Base-by-base conservation (phyloP, 257 asterid genomes). In the Scutellaria barbata region DNA sequence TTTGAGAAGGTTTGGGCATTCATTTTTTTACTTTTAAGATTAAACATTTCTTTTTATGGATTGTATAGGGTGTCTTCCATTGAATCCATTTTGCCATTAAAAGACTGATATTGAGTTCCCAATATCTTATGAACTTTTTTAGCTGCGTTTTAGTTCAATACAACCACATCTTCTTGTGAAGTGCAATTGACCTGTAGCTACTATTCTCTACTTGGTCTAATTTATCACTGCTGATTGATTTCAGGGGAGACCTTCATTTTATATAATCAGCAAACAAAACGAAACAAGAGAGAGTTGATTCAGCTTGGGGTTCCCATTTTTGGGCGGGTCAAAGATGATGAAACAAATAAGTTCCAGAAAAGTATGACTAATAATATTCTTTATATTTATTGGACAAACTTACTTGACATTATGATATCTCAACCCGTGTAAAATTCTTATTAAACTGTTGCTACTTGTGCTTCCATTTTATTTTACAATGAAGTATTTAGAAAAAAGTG, bases 301-400 rank as follows among this genome's bases (percentile, higher is more conserved):
- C 99, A 92, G 84, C 88, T 92, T 37, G 99, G 99, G 17, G 88
- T 85, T 76, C 96, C 99, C 68, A 87, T 95, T 74, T 95, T 95
- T 18, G 90, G 92, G 73, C 85, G 84, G 62, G 77, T 89, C 62
- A 82, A 86, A 75, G 90, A 87, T 50, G 96, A 85, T 0, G 76
- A 82, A 55, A 66, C 84, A 2, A 78, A 74, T 66, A 74, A 76
- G 63, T 77, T 69, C 65, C 93, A 78, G 51, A 83, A 78, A 86
- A 83, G 98, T 90, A 87, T 46, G 90, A 20, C 50, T 63, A 4
- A 16, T 13, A 6, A 20, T 13, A n/a, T n/a, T 53, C 55, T 40
- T 58, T n/a, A 14, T n/a, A 41, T 42, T 47, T 33, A 22, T 18
- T 10, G 17, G 8, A 48, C 37, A 20, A n/a, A n/a, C n/a, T n/a